Percentiles rank a stretch among this genome's conserved stretches.
phyloP scores from a whole-genome alignment of 768 basidiomycete species.

The Tulasnella sp. region DNA sequence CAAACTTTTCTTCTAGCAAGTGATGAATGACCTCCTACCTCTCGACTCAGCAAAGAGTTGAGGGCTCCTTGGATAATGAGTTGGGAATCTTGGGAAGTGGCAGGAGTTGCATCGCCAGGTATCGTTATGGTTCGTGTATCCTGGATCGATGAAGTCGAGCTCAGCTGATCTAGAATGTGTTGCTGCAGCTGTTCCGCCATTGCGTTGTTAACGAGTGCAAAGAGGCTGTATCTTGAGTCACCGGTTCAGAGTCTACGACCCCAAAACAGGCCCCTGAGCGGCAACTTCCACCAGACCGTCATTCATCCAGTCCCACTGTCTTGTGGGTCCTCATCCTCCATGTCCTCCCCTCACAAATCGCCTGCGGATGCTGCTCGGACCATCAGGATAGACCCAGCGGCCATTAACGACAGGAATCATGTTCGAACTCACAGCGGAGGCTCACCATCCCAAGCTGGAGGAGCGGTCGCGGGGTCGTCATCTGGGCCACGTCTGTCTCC shows the following conservation, averaged over 20 bases:
- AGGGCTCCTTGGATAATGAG: slow-evolving; percentile 77
- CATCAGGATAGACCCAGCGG: slow-evolving; percentile 12
- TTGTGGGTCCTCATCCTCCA: too few species aligned
- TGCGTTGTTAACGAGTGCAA: slow-evolving; percentile 33
- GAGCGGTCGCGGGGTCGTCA: not conserved
- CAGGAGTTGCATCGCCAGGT: slow-evolving; percentile 48
- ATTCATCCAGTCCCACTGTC: too few species aligned
- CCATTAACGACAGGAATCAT: not conserved
- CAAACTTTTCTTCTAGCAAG: slow-evolving; percentile 17
- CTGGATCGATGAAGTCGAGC: slow-evolving; percentile 40
- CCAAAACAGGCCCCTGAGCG: too few species aligned
- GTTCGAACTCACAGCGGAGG: slow-evolving; percentile 8
- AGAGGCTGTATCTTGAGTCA: not conserved
- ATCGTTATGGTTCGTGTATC: slow-evolving; percentile 61
- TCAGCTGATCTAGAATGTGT: slow-evolving; percentile 62
- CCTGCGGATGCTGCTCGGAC: not conserved
- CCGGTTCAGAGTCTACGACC: not conserved
- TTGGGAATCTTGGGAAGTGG: slow-evolving; percentile 65
- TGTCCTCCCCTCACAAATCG: slow-evolving; percentile 7
- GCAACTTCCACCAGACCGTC: too few species aligned
- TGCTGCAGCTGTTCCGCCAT: slow-evolving; percentile 64
- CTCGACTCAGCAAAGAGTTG: slow-evolving; percentile 78
- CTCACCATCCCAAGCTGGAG: not conserved
- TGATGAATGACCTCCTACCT: slow-evolving; percentile 36
- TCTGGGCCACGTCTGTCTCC: slow-evolving; percentile 7